Percentiles rank a stretch among this genome's conserved stretches.
phyloP scores from a whole-genome alignment of 768 basidiomycete species.

The Lactarius tabidus region DNA sequence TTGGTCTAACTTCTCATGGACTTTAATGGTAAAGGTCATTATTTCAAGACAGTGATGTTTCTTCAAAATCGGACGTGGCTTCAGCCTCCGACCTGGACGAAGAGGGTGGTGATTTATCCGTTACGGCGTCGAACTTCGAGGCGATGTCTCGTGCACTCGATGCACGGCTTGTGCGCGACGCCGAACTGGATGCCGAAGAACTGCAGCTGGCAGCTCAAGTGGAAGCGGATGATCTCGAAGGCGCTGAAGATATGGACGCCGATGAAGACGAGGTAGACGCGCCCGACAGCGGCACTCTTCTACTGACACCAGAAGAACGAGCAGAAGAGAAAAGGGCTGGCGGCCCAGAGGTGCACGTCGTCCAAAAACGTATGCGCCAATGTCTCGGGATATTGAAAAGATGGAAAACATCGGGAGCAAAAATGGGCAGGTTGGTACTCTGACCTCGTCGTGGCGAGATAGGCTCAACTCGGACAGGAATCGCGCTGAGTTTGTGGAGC shows the following conservation, averaged over 20 bases:
- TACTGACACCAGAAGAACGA: slow-evolving; percentile 69
- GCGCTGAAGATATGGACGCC: slow-evolving; percentile 37
- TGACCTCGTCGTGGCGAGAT: slow-evolving; percentile 8
- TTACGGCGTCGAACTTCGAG: slow-evolving; percentile 80
- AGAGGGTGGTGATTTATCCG: slow-evolving; percentile 48
- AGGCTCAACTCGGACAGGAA: slow-evolving; percentile 48
- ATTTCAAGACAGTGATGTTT: slow-evolving; percentile 46
- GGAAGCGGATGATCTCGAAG: slow-evolving; percentile 16
- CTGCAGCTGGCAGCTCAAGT: slow-evolving; percentile 50
- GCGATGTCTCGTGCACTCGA: slow-evolving; percentile 76
- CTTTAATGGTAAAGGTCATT: slow-evolving; percentile 35
- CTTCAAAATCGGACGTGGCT: slow-evolving; percentile 43
- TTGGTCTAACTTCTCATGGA: background rate
- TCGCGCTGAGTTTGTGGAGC: slow-evolving; percentile 85
- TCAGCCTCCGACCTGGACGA: slow-evolving; percentile 39
- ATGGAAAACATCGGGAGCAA: slow-evolving; percentile 63
- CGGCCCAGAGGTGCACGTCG: slow-evolving; percentile 66
- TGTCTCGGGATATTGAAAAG: slow-evolving; percentile 69
- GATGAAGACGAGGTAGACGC: slow-evolving; percentile 36
- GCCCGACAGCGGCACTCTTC: slow-evolving; percentile 50
- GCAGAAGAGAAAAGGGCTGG: slow-evolving; percentile 67
- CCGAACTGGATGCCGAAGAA: slow-evolving; percentile 64
- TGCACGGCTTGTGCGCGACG: slow-evolving; percentile 59
- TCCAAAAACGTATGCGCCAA: slow-evolving; percentile 77
- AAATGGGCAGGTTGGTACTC: slow-evolving; percentile 50